Evolutionary conservation across 2,329 filamentous ascomycete genomes (phyloP).

Genomic region (Arthrobotrys sphaeroides): DNA sequence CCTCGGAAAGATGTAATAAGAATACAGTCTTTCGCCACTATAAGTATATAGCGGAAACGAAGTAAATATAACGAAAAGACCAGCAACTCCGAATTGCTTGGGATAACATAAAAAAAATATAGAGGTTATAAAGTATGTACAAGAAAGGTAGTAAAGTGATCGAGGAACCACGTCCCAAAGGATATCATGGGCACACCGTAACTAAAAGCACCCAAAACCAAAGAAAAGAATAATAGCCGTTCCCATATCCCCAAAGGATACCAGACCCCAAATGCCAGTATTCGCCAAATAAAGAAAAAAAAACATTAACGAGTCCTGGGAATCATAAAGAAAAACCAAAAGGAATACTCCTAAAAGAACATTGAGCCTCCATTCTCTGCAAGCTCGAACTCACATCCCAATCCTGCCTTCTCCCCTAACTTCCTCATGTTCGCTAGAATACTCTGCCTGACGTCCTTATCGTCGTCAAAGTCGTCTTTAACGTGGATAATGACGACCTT

Average conservation of each 20-base stretch:
- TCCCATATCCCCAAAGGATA: conserved; percentile 13
- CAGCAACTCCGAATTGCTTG: conserved; percentile 24
- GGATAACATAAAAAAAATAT: neutral
- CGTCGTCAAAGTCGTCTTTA: conserved; percentile 84
- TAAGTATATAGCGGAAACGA: neutral
- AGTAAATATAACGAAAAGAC: conserved; percentile 3
- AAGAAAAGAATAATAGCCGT: neutral
- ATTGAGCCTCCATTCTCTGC: conserved; percentile 56
- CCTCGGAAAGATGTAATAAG: neutral
- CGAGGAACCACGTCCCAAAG: neutral
- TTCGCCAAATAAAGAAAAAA: conserved; percentile 23
- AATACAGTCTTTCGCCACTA: conserved; percentile 26
- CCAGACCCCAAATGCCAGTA: conserved; percentile 15
- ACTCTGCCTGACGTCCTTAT: conserved; percentile 69
- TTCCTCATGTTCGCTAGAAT: conserved; percentile 76
- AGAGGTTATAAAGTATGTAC: conserved; percentile 23
- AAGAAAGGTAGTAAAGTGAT: conserved; percentile 11
- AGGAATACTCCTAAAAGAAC: conserved; percentile 55
- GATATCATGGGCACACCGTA: neutral
- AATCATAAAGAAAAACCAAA: conserved; percentile 14
- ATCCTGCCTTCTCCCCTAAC: conserved; percentile 66
- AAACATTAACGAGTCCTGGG: conserved; percentile 27
- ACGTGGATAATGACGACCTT: conserved; percentile 91
- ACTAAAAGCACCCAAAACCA: conserved; percentile 14
- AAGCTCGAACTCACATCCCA: conserved; percentile 57